Conservation (phyloP, 2,329 filamentous ascomycete genomes). For the Trichoderma sp. region DNA sequence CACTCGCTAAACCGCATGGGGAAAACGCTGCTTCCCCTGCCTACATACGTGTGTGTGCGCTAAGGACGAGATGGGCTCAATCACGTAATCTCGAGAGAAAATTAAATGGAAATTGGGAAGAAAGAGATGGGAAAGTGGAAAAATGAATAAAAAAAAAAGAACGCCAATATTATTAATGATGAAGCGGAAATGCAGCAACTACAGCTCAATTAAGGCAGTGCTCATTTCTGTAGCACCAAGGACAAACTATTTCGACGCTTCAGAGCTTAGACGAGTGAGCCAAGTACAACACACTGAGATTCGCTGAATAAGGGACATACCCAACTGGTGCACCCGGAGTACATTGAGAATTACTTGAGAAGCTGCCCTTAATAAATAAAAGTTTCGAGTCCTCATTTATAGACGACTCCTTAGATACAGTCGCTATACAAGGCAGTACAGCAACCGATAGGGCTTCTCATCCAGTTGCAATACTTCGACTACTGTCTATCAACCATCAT, state of each 20-base stretch:
- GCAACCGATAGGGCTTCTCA: not conserved
- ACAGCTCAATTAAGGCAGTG: not conserved
- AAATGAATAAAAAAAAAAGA: not conserved
- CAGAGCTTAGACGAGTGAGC: not conserved
- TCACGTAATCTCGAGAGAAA: not conserved
- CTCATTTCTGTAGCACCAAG: not conserved
- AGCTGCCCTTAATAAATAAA: not conserved
- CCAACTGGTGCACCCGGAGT: not conserved
- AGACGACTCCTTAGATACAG: not conserved
- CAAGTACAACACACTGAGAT: not conserved
- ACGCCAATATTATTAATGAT: not conserved
- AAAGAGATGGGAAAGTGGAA: not conserved
- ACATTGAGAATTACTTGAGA: not conserved
- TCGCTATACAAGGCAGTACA: not conserved
- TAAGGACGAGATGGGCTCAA: not conserved
- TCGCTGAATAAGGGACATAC: not conserved
- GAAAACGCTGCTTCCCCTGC: conserved; percentile 1
- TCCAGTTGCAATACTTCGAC: not conserved
- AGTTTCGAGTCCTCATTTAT: not conserved
- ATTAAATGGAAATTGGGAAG: not conserved
- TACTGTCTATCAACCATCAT: not conserved
- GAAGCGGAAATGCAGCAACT: not conserved
- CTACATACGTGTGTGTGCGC: not conserved
- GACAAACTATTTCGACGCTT: not conserved
- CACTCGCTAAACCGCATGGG: conserved; percentile 13